A percentile compares a stretch with the other conserved stretches of the same genome.
These are phyloP conservation scores for Melaleuca quinquenervia DNA, from an alignment of 345 rosid genomes.

Conservation along the genomic window DNA sequence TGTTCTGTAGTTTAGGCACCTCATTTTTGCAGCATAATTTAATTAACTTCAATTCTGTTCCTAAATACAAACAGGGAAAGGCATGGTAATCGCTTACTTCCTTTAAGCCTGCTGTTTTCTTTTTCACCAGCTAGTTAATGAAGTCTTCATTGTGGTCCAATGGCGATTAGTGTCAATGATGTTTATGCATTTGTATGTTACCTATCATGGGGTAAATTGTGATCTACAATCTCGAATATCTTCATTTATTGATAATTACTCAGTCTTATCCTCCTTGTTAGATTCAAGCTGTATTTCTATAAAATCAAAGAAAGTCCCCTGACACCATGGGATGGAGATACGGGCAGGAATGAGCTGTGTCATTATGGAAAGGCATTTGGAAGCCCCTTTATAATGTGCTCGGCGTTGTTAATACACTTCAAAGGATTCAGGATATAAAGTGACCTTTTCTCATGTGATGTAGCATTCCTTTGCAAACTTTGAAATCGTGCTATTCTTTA, in stretches of 20 bases:
- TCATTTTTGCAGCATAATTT: background rate
- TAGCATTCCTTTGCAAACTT: background rate
- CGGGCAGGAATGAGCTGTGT: background rate
- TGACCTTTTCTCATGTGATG: background rate
- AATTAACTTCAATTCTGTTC: background rate
- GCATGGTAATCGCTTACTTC: background rate
- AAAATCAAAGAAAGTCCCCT: background rate
- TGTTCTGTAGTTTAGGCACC: background rate
- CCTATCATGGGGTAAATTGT: background rate
- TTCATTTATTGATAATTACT: too few relatives aligned
- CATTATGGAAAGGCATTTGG: rapidly evolving
- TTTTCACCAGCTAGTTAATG: background rate
- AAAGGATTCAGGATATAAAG: background rate
- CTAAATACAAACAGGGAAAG: background rate
- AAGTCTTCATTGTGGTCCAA: background rate
- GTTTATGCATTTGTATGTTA: background rate
- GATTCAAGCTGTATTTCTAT: background rate
- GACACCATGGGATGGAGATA: background rate
- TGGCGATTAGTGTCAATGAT: background rate
- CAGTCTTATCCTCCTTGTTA: rapidly evolving
- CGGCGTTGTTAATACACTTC: background rate
- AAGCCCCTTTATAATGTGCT: background rate
- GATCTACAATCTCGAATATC: background rate
- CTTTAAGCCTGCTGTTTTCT: background rate
- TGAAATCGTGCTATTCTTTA: background rate